A percentile compares a stretch with the other conserved stretches of the same genome.
phyloP scores from a whole-genome alignment of 2,329 filamentous ascomycete species.

The Alternaria sp. region DNA sequence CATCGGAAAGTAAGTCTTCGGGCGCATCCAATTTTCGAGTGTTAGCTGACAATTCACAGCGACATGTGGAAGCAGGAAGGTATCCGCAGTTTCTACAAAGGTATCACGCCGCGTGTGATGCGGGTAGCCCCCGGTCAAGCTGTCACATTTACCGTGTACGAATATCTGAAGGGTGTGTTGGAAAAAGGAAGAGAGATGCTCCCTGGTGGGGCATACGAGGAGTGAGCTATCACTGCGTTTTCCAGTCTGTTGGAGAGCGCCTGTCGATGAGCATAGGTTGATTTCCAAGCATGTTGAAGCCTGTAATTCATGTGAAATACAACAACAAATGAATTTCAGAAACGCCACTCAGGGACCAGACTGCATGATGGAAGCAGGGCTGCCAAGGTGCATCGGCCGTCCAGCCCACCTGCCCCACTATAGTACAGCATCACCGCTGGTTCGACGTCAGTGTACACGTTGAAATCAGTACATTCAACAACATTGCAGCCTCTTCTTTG shows the following conservation, averaged over 20 bases:
- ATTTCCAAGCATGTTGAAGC: not conserved
- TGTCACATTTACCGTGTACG: conserved; percentile 69
- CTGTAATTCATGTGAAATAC: not conserved
- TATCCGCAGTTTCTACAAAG: conserved; percentile 95
- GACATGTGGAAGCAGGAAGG: conserved; percentile 80
- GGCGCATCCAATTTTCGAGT: not conserved
- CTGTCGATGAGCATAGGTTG: conserved; percentile 19
- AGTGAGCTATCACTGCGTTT: conserved; percentile 37
- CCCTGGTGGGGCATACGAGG: conserved; percentile 57
- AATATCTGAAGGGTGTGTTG: conserved; percentile 58
- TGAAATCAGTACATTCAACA: not conserved
- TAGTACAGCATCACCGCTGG: conserved; percentile 5
- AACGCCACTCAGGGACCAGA: not conserved
- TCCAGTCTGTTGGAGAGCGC: not conserved
- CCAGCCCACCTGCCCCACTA: conserved; percentile 31
- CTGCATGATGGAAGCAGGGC: not conserved
- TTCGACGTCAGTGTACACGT: conserved; percentile 14
- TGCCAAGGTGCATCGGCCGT: conserved; percentile 9
- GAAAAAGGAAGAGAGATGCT: conserved; percentile 56
- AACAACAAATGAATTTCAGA: not conserved
- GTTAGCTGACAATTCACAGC: conserved; percentile 27
- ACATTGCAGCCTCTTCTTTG: not conserved
- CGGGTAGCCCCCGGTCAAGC: conserved; percentile 94
- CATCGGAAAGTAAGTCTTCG: conserved; percentile 66
- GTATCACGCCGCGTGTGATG: conserved; percentile 97